Base-by-base conservation (phyloP, 129 eudicot genomes). In the Flaveria linearis region DNA sequence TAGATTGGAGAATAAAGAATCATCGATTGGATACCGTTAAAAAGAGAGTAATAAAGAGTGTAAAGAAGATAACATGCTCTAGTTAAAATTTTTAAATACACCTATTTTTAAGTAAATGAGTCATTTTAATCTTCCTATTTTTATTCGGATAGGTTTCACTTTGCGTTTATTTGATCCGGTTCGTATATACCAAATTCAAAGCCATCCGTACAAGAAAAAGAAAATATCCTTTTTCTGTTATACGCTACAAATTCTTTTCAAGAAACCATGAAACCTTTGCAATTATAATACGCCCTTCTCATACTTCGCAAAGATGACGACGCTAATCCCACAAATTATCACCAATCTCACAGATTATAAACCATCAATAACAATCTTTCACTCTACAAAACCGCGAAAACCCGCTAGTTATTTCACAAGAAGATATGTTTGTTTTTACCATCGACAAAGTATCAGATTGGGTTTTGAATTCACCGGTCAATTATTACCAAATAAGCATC, bases 241-340 rank as follows among this genome's bases (percentile, higher is more conserved):
- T 36, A 62, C 53, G 25, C 20, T 49, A 49, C 80, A 73, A 12
- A 12, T 13, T 55, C 20, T 18, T 74, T 61, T 66, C 72, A 55
- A 30, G 16, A 61, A 78, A 71, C 72, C 28, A 80, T 80, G 79
- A 52, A 10, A 53, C 25, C 2, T 7, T 53, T 42, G 69, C 78
- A 41, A 41, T 39, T 51, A 14, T 26, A 36, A 10, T 73, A 79
- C 73, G 65, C 53, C 79, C 67, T 51, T 55, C 22, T 58, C 72
- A 52, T 43, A 4, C 41, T 36, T 58, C 10, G 30, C 81, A 66
- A 86, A 83, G 91, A 77, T 68, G 72, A 84, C 89, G 85, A 77
- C 79, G 17, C 43, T 88, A 36, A 77, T 85, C 74, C 64, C 83
- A 60, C 86, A 84, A 36, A 64, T 84, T 69, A 30, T 92, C 81